A percentile compares a stretch with the other conserved stretches of the same genome.
Conservation (phyloP, 768 basidiomycete species). For the Multifurca ochricompacta region DNA sequence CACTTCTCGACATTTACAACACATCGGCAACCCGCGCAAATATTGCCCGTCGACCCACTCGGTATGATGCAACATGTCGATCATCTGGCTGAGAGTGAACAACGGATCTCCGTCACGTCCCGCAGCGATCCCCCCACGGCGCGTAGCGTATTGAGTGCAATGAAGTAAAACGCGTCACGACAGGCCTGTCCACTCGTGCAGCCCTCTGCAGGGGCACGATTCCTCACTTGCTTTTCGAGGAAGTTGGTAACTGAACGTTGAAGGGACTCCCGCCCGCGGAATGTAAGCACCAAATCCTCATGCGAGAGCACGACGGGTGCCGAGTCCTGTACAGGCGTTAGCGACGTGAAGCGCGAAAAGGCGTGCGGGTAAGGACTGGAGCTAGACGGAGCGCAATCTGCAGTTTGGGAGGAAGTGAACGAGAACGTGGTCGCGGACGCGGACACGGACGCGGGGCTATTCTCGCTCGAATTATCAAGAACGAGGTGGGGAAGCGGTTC, state of each 20-base stretch:
- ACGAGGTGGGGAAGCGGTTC: constrained; percentile 25
- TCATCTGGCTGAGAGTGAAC: constrained; percentile 57
- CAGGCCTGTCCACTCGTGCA: constrained; percentile 44
- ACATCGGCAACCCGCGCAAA: constrained; percentile 48
- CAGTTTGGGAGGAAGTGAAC: not conserved
- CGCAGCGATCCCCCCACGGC: constrained; percentile 62
- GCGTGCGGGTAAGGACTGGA: constrained; percentile 19
- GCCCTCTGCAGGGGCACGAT: constrained; percentile 38
- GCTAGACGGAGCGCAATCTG: not conserved
- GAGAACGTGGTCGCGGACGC: constrained; percentile 6
- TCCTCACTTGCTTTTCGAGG: constrained; percentile 46
- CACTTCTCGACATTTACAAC: constrained; percentile 41
- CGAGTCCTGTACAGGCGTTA: constrained; percentile 12
- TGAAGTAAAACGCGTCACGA: constrained; percentile 65
- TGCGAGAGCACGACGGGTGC: constrained; percentile 29
- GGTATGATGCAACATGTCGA: constrained; percentile 62
- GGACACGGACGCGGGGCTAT: constrained; percentile 3
- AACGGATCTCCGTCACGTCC: constrained; percentile 72
- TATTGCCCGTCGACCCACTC: constrained; percentile 57
- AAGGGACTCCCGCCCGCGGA: constrained; percentile 57
- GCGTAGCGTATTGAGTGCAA: constrained; percentile 65
- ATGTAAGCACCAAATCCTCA: constrained; percentile 33
- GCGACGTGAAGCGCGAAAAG: constrained; percentile 13
- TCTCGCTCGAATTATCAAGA: constrained; percentile 1
- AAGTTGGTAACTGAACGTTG: constrained; percentile 59